Evolutionary conservation across 2,329 filamentous ascomycete genomes (phyloP).

Genomic region (Ceratocystis colombiana): DNA sequence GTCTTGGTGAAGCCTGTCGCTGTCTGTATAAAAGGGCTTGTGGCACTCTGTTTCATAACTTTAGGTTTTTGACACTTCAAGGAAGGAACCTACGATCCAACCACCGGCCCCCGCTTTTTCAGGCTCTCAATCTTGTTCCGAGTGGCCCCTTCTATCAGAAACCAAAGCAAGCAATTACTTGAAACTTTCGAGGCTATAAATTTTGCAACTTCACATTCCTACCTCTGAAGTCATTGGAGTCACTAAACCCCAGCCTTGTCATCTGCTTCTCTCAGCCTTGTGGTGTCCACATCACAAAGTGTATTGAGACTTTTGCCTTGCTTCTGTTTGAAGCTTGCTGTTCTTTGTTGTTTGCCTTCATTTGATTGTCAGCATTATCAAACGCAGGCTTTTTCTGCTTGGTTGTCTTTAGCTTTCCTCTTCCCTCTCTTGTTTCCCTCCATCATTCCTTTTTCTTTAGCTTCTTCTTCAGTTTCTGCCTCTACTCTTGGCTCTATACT

Average conservation of each 20-base stretch:
- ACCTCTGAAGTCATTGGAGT: not conserved
- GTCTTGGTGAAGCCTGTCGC: too few species aligned
- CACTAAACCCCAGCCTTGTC: not conserved
- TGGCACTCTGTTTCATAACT: not conserved
- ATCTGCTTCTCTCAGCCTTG: constrained; percentile 3
- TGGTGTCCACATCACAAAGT: constrained; percentile 8
- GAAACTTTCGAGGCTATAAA: not conserved
- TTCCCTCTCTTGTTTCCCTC: not conserved
- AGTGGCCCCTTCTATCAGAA: not conserved
- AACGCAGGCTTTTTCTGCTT: not conserved
- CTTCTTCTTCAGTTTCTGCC: not conserved
- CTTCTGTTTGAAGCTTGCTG: constrained; percentile 12
- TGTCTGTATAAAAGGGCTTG: not conserved
- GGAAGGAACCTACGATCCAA: constrained; percentile 9
- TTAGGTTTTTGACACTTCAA: not conserved
- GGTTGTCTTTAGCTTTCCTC: not conserved
- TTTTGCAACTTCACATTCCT: not conserved
- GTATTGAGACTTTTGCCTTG: constrained; percentile 11
- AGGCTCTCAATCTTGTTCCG: constrained; percentile 2
- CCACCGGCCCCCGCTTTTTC: constrained; percentile 12
- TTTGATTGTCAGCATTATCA: not conserved
- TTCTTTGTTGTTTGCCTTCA: not conserved
- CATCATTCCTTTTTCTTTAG: not conserved
- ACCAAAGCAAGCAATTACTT: not conserved
- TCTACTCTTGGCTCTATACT: not conserved